Percentiles rank a stretch among this genome's conserved stretches.
These are phyloP conservation scores for Penicillium sp. DNA, from an alignment of 2,329 filamentous ascomycete species.

Conservation along the genomic window DNA sequence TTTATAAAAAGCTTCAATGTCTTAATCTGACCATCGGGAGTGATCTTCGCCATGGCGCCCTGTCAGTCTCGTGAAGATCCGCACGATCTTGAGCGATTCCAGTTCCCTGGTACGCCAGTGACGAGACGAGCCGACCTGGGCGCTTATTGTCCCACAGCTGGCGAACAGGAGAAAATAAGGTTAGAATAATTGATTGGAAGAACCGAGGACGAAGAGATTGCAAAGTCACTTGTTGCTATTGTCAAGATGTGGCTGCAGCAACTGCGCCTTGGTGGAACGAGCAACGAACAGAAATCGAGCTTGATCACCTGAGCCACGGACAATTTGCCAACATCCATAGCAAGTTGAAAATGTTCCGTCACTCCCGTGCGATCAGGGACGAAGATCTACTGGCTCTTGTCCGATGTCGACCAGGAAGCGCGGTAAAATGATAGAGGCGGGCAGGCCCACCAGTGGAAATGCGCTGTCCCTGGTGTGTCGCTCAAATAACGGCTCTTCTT, in stretches of 20 bases:
- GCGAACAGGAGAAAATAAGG: constrained; percentile 1
- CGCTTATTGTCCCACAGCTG: constrained; percentile 20
- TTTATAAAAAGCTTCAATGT: neutral
- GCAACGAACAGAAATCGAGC: constrained; percentile 23
- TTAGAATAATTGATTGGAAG: neutral
- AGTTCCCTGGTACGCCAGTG: constrained; percentile 6
- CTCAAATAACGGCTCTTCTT: constrained; percentile 5
- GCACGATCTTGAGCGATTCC: constrained; percentile 6
- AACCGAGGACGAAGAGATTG: neutral
- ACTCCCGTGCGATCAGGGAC: constrained; percentile 22
- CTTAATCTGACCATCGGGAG: constrained; percentile 14
- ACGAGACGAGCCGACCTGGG: constrained; percentile 15
- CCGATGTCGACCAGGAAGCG: constrained; percentile 14
- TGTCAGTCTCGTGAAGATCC: constrained; percentile 15
- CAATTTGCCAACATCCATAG: constrained; percentile 22
- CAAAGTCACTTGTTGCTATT: constrained; percentile 9
- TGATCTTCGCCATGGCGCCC: constrained; percentile 18
- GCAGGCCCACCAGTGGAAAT: neutral
- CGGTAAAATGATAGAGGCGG: neutral
- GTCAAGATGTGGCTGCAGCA: constrained; percentile 39
- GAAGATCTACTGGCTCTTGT: constrained; percentile 19
- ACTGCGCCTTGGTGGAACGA: constrained; percentile 24
- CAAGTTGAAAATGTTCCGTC: constrained; percentile 19
- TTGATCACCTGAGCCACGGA: constrained; percentile 26
- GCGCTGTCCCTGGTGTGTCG: neutral